phyloP scores from a whole-genome alignment of 2,329 filamentous ascomycete species.

The Aspergillus sp. region DNA sequence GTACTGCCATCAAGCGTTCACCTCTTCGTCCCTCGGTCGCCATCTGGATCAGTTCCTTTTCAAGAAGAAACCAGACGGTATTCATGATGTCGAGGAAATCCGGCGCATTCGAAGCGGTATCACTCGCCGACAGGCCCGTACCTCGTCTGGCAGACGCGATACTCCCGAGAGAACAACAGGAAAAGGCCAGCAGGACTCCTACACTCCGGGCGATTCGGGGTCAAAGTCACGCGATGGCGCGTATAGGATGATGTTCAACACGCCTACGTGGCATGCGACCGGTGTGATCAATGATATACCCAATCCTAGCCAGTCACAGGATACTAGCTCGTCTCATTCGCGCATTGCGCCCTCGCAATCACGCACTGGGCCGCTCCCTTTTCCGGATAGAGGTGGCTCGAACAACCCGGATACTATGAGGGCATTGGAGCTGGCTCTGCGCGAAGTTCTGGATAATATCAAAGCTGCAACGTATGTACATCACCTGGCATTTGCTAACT shows the following conservation, averaged over 20 bases:
- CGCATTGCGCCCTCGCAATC: conserved; percentile 36
- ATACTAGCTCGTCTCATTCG: conserved; percentile 29
- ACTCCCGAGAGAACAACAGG: conserved; percentile 61
- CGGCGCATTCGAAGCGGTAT: conserved; percentile 79
- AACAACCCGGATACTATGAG: conserved; percentile 78
- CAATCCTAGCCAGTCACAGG: conserved; percentile 49
- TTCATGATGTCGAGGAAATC: conserved; percentile 90
- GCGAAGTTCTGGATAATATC: conserved; percentile 78
- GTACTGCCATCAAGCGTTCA: conserved; percentile 87
- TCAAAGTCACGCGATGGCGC: conserved; percentile 39
- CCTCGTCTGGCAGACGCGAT: conserved; percentile 61
- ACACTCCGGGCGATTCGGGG: conserved; percentile 38
- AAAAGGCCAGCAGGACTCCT: conserved; percentile 37
- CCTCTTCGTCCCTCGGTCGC: conserved; percentile 87
- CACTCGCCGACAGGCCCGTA: conserved; percentile 79
- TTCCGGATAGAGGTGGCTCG: conserved; percentile 60
- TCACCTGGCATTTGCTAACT: not conserved
- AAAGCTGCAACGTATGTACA: conserved; percentile 74
- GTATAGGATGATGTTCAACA: conserved; percentile 56
- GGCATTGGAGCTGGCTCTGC: conserved; percentile 80
- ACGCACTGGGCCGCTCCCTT: conserved; percentile 31
- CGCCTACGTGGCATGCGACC: conserved; percentile 72
- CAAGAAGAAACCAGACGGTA: conserved; percentile 88
- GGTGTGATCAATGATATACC: conserved; percentile 77
- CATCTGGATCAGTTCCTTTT: conserved; percentile 95